Base-by-base conservation (phyloP, 2,329 filamentous ascomycete species). In the Scytalidium sp. region DNA sequence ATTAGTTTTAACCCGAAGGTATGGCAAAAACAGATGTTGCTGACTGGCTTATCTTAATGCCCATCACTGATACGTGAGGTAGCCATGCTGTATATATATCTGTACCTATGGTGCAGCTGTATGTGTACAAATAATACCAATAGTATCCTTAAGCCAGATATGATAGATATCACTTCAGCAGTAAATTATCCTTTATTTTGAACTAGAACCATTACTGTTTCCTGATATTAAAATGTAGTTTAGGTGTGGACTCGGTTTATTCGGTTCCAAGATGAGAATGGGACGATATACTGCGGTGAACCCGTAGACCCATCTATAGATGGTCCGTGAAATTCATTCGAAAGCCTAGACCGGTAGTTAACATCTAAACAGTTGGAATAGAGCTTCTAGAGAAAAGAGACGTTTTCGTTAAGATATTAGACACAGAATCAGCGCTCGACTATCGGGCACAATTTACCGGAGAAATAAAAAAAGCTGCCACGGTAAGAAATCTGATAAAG, bases 281-380 rank as follows among this genome's bases (percentile, higher is more conserved):
- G 20, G 17, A 41, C 7, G 40, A 21, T 19, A 21, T 21, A 19
- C 40, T 41, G 40, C 54, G 70, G 70, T 36, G 68, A 72, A 50
- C 70, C 70, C 2, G 56, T 65, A 40, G 67, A 72, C 49, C 59
- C 69, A 6, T 54, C 64, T 19, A 42, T 72, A n/a, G 71, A 75
- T 54, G 67, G 41, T 74, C 20, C 66, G 67, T 46, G 63, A 70
- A 21, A 69, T 69, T 32, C 60, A 70, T 46, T 13, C 7, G 13
- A 13, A 29, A 29, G 25, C 13, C 8, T 29, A 13, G 25, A 29
- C 7, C 7, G 25, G 7, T 8, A 8, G 13, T 13, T 29, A 29
- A 29, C 13, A 13, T 13, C 7, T 29, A 7, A 13, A 29, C 13
- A 29, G 25, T 29, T 29, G 25, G 25, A 8, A 7, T 29, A 29